phyloP scores from a whole-genome alignment of 345 rosid species.

The Salix exigua region DNA sequence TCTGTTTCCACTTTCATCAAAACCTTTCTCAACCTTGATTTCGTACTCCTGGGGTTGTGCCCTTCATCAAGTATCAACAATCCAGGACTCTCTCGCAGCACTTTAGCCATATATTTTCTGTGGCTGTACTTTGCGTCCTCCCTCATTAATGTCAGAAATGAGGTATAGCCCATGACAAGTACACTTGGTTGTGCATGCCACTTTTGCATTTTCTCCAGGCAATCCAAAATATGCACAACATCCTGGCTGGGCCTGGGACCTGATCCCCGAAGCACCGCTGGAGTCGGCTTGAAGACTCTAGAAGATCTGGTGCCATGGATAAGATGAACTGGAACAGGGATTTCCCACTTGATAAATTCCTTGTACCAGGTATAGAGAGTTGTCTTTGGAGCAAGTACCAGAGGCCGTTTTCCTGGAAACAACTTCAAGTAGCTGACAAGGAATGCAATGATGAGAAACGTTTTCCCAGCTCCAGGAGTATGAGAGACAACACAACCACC shows the following conservation, averaged over 20 bases:
- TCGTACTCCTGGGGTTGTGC: slow-evolving; percentile 90
- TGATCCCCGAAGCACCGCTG: slow-evolving; percentile 36
- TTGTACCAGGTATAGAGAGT: slow-evolving; percentile 94
- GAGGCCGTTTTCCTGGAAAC: slow-evolving; percentile 79
- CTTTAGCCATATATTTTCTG: slow-evolving; percentile 78
- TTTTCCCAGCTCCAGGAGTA: slow-evolving; percentile 94
- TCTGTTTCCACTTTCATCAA: slow-evolving; percentile 88
- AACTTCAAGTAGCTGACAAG: slow-evolving; percentile 79
- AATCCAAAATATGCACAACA: slow-evolving; percentile 84
- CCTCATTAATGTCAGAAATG: slow-evolving; percentile 79
- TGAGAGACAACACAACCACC: slow-evolving; percentile 97
- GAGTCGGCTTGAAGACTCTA: slow-evolving; percentile 42
- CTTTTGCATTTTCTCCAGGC: slow-evolving; percentile 82
- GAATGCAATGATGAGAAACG: slow-evolving; percentile 84
- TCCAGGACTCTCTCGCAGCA: slow-evolving; percentile 84
- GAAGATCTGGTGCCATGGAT: slow-evolving; percentile 81
- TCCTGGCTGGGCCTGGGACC: slow-evolving; percentile 63
- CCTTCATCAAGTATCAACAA: slow-evolving; percentile 82
- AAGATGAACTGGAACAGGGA: slow-evolving; percentile 76
- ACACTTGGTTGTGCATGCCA: slow-evolving; percentile 92
- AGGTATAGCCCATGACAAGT: slow-evolving; percentile 96
- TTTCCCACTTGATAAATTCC: slow-evolving; percentile 89
- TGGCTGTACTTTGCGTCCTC: slow-evolving; percentile 79
- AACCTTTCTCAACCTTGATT: slow-evolving; percentile 80
- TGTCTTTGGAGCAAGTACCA: slow-evolving; percentile 91